Conservation (phyloP, 768 basidiomycete genomes). For the Lactifluus pinguis region DNA sequence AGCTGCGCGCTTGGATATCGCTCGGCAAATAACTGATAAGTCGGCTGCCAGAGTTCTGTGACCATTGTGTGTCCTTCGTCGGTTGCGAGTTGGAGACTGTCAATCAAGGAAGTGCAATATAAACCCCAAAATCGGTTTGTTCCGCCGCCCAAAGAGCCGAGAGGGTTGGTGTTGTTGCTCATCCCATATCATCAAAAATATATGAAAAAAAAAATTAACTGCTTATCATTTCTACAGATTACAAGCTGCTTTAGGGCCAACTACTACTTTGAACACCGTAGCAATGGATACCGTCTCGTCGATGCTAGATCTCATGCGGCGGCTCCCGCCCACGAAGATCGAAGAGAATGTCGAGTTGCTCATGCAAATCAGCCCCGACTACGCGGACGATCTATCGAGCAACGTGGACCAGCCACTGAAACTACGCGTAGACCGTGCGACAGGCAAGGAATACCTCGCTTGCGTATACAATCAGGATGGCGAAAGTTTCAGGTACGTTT, state of each 20-base stretch:
- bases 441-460: conserved; percentile 83
- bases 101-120: no score
- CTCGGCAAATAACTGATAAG: conserved; percentile 28
- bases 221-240: no score
- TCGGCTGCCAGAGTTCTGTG: no score
- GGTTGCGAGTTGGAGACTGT: no score
- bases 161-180: no score
- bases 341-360: conserved; percentile 82
- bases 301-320: conserved; percentile 92
- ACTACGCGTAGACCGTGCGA: conserved; percentile 67
- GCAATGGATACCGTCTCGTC: conserved; percentile 73
- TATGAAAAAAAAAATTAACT: no score
- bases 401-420: conserved; percentile 93
- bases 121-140: no score
- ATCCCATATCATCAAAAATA: no score
- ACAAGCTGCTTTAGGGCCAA: no score
- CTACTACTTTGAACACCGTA: no score
- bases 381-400: conserved; percentile 89
- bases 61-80: no score
- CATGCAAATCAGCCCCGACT: conserved; percentile 79
- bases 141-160: no score
- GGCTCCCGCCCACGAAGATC: conserved; percentile 85
- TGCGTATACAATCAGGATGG: conserved; percentile 94
- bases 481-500: conserved; percentile 69
- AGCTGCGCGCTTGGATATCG: not conserved